These are phyloP conservation scores for Neonectria coccinea DNA, from an alignment of 2,329 filamentous ascomycete species.

Conservation along the genomic window DNA sequence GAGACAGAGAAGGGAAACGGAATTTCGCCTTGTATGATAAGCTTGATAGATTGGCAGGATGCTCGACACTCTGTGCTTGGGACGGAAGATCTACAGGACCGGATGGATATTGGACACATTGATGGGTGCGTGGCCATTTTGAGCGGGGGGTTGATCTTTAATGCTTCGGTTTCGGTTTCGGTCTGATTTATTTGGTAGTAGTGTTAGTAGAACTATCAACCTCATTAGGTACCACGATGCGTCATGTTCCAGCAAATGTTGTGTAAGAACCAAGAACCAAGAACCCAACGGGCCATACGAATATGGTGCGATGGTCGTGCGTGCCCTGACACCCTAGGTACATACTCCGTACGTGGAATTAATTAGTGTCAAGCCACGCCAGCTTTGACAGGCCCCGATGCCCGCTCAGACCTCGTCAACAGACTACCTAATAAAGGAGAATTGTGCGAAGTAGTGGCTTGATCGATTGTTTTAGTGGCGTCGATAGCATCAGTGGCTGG, in stretches of 20 bases:
- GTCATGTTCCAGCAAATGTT: not conserved
- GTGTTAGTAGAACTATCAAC: conserved; percentile 19
- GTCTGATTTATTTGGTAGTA: not conserved
- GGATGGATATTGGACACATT: conserved; percentile 16
- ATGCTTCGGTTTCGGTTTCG: not conserved
- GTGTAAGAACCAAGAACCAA: too few species aligned
- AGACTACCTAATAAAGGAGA: not conserved
- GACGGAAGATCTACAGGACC: conserved; percentile 23
- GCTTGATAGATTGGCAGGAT: conserved; percentile 16
- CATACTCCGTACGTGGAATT: not conserved
- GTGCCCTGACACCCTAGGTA: not conserved
- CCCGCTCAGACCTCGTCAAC: not conserved
- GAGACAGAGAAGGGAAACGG: not conserved
- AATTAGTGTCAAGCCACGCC: not conserved
- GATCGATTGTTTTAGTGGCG: not conserved
- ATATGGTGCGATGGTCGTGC: not conserved
- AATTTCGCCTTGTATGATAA: conserved; percentile 15
- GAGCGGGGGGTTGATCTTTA: conserved; percentile 2
- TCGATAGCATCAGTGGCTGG: conserved; percentile 7
- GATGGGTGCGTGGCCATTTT: conserved; percentile 4
- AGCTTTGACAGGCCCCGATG: conserved; percentile 3
- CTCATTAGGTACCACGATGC: conserved; percentile 7
- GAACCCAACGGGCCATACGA: too few species aligned
- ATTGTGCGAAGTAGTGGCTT: not conserved
- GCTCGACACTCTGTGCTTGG: not conserved